Evolutionary conservation across 768 basidiomycete genomes (phyloP).

Genomic region (Leccinum aurantiacum): DNA sequence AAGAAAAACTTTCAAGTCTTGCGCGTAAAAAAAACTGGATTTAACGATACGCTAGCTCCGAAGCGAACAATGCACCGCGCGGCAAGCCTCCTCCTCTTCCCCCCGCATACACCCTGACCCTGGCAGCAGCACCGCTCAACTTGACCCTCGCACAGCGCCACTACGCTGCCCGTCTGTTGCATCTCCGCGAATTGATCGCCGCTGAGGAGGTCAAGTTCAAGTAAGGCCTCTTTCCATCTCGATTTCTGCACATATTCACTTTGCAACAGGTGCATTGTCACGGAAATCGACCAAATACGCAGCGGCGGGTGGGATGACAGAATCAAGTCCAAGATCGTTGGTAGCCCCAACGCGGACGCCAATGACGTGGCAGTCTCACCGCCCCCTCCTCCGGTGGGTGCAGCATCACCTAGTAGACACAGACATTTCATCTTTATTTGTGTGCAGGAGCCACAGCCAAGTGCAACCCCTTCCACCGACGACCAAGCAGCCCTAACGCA

Average conservation of each 20-base stretch:
- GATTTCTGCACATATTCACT: background rate
- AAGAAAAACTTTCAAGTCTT: slow-evolving; percentile 23
- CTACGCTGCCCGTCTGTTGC: slow-evolving; percentile 66
- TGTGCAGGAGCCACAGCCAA: slow-evolving; percentile 16
- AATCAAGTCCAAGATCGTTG: slow-evolving; percentile 39
- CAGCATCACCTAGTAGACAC: background rate
- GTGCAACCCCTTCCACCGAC: background rate
- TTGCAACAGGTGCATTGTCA: slow-evolving; percentile 51
- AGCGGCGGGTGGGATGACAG: slow-evolving; percentile 61
- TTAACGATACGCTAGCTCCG: slow-evolving; percentile 39
- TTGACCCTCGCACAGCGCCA: slow-evolving; percentile 72
- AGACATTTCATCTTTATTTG: background rate
- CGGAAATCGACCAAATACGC: slow-evolving; percentile 78
- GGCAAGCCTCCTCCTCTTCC: slow-evolving; percentile 38
- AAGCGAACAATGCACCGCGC: slow-evolving; percentile 51
- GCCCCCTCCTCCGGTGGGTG: slow-evolving; percentile 12
- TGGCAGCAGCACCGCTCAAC: slow-evolving; percentile 55
- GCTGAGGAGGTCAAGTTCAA: slow-evolving; percentile 79
- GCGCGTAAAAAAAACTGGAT: background rate
- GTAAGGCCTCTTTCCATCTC: slow-evolving; percentile 37
- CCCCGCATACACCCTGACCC: slow-evolving; percentile 8
- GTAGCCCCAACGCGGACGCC: slow-evolving; percentile 7
- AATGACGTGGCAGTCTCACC: slow-evolving; percentile 3
- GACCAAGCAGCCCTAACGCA: background rate
- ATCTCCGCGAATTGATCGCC: slow-evolving; percentile 69